Evolutionary conservation across 768 basidiomycete species (phyloP).

Genomic region (Mycena leptocephala): DNA sequence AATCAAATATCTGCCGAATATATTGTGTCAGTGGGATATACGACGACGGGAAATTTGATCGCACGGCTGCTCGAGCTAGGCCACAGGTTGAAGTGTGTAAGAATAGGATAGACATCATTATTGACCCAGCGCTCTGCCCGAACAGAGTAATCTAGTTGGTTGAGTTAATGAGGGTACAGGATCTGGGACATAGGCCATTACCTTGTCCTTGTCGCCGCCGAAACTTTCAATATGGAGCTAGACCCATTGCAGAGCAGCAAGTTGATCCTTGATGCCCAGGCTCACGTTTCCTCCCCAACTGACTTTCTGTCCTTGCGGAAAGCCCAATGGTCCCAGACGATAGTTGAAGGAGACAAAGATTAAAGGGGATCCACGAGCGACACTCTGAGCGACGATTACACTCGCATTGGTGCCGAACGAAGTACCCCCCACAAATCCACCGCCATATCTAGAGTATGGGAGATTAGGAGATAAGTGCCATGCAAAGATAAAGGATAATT

Average conservation of each 20-base stretch:
- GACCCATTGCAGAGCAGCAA: constrained; percentile 62
- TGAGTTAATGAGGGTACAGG: background rate
- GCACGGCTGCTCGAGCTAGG: constrained; percentile 51
- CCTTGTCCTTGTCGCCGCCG: constrained; percentile 67
- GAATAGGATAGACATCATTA: constrained; percentile 6
- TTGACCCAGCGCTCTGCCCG: constrained; percentile 44
- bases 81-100: constrained; percentile 42
- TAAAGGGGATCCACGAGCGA: constrained; percentile 49
- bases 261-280: constrained; percentile 58
- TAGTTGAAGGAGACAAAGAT: constrained; percentile 67
- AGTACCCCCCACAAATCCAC: background rate
- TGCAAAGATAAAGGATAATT: too few species aligned
- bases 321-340: constrained; percentile 59
- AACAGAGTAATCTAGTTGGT: constrained; percentile 43
- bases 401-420: constrained; percentile 1
- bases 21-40: background rate
- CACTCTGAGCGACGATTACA: constrained; percentile 23
- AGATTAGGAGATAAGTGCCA: too few species aligned
- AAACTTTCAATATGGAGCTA: constrained; percentile 69
- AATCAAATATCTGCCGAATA: constrained; percentile 60
- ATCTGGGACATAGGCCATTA: constrained; percentile 14
- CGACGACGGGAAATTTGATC: background rate
- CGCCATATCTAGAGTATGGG: constrained; percentile 11
- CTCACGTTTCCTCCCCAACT: constrained; percentile 49
- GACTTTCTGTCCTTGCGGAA: constrained; percentile 57